Base-by-base conservation (phyloP, 1,139 yeast species). In the Yamadazyma triangularis region DNA sequence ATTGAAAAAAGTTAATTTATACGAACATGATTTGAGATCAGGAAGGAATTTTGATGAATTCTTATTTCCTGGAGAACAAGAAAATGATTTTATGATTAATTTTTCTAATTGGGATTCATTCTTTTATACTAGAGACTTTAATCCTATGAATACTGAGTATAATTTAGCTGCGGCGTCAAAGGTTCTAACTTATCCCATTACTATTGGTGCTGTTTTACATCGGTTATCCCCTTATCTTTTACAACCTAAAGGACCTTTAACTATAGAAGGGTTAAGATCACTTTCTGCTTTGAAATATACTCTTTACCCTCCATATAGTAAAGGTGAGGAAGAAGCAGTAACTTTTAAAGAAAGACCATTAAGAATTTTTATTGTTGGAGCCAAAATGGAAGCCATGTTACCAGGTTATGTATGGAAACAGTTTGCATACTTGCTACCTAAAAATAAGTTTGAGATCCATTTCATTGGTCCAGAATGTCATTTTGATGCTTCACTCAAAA, bases 401-500 rank as follows among this genome's bases (percentile, higher is more conserved):
- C 98, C 98, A 4, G 87, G 88, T 11, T 94, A 85, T 52, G 91
- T 89, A 26, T 91, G 98, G 98, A 85, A 86, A 58, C 98, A 91
- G 60, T 65, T 91, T 45, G 82, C 89, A 21, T 87, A 78, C 53
- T 63, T 91, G 40, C 84, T 89, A 60, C 97, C 97, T 9, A 77
- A 79, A 32, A 76, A 80, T 35, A 74, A 77, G 40, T 79, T 91
- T 51, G 96, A 91, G 57, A 64, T 91, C 31, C 95, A 88, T 53
- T 86, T 91, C 56, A 77, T 91, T 43, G 98, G 98, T 0, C 97
- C 98, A 8, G 96, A 91, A 62, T 77, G 87, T 27, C 75, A 78
- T 51, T 86, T 74, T 50, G 94, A 89, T 56, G 73, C 72, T 39
- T 60, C 58, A 29, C 50, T 64, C 10, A 58, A 58, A 39, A 46